Evolutionary conservation across 2,329 filamentous ascomycete genomes (phyloP), one percentile per base, ranked within the genome.

Genomic region (Aspergillus udagawae): DNA sequence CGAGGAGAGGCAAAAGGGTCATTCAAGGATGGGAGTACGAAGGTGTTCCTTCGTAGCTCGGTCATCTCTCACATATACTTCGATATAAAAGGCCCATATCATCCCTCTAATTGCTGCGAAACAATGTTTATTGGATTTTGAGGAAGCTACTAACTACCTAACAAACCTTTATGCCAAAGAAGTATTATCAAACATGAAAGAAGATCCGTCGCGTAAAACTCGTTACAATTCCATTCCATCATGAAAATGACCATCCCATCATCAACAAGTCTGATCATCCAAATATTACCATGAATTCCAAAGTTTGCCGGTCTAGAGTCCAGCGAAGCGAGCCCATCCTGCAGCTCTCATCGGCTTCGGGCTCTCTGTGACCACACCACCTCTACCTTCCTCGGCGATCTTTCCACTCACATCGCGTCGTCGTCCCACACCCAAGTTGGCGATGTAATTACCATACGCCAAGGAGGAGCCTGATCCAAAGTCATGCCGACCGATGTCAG

Each of bases 11-110:
- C 27, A 79, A 78, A 65, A 79, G 81, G 64, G 76, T 82, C 50
- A 75, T 77, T 58, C 70, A 76, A 53, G 83, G 83, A 1, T 86
- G 84, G 81, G 83, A 87, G 64, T 88, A 89, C 74, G 86, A 89
- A 67, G 86, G 86, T 17, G 85, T 89, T 52, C 86, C 86, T 20
- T 79, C 76, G 3, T 79, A 55, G 57, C 50, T 50, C 20, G 10
- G 9, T 6, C 29, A 14, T 25, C 27, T 23, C 35, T 35, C 32
- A 23, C 8, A 42, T 47, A 3, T 38, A 38, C 5, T 38, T 17
- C 14, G 20, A 45, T 45, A 10, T 45, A 21, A 20, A 4, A 45
- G 8, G 21, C 21, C 1, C 10, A 23, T 45, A 5, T n/a, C 3
- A n/a, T 8, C 8, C n/a, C 2, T 42, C 20, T 21, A 7, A 14